Conservation (phyloP, 1,284 basidiomycete species). For the Austroboletus niveus region DNA sequence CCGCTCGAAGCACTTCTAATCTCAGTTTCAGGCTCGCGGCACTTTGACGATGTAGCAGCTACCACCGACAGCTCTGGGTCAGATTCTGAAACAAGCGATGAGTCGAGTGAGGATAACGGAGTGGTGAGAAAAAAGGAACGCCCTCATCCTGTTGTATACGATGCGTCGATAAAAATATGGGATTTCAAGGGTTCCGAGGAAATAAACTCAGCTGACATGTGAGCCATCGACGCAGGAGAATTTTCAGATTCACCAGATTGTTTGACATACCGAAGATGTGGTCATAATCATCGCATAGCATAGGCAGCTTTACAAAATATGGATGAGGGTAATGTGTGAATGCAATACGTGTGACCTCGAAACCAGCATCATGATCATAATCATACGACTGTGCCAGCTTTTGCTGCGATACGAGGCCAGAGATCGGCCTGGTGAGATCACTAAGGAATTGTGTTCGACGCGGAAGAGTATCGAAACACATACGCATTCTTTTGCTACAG, state of each 20-base stretch:
- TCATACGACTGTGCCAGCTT: slow-evolving; percentile 95
- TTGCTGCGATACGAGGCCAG: slow-evolving; percentile 99
- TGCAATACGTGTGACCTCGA: slow-evolving; percentile 18
- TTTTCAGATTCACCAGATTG: neutral
- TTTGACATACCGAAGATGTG: neutral
- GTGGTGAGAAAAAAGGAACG: slow-evolving; percentile 10
- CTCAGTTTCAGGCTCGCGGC: slow-evolving; percentile 66
- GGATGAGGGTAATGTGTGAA: slow-evolving; percentile 2
- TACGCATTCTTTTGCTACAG: slow-evolving; percentile 95
- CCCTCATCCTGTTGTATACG: slow-evolving; percentile 22
- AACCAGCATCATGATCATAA: slow-evolving; percentile 39
- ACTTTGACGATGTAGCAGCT: slow-evolving; percentile 40
- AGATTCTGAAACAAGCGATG: slow-evolving; percentile 13
- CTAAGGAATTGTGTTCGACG: neutral
- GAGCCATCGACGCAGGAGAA: neutral
- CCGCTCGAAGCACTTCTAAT: slow-evolving; percentile 51
- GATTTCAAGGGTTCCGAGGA: slow-evolving; percentile 7
- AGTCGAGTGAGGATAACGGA: neutral
- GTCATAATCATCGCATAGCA: slow-evolving; percentile 26
- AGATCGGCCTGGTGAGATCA: slow-evolving; percentile 75
- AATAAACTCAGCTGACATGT: no score
- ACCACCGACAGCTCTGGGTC: slow-evolving; percentile 8
- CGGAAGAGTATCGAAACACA: slow-evolving; percentile 31
- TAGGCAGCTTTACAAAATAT: slow-evolving; percentile 18
- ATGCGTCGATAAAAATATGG: slow-evolving; percentile 32